Evolutionary conservation across 176 grass and related monocot species (phyloP).

Genomic region (Aegilops bicornis): DNA sequence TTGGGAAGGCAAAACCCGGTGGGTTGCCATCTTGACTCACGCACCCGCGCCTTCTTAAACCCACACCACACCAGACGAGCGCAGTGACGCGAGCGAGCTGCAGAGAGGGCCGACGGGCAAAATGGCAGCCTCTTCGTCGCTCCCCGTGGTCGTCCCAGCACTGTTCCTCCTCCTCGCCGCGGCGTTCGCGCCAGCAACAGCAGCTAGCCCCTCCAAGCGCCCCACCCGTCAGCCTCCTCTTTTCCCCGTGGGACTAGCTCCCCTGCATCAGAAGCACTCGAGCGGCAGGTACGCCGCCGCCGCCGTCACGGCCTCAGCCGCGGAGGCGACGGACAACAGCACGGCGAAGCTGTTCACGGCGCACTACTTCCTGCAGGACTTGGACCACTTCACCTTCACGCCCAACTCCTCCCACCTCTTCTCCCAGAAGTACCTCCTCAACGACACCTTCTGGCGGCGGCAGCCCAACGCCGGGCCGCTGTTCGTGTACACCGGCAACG

Average conservation of each 20-base stretch:
- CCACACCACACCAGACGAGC: not conserved
- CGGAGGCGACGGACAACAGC: not conserved
- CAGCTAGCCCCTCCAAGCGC: not conserved
- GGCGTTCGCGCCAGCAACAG: not conserved
- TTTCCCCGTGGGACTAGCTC: not conserved
- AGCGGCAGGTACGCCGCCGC: not conserved
- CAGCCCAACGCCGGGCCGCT: slow-evolving; percentile 44
- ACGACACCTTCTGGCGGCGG: slow-evolving; percentile 69
- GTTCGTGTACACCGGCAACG: slow-evolving; percentile 96
- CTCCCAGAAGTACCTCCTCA: slow-evolving; percentile 86
- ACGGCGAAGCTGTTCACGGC: slow-evolving; percentile 52
- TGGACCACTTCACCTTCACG: slow-evolving; percentile 98
- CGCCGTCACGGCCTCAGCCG: not conserved
- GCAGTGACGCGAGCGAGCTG: not conserved
- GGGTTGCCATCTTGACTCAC: no score
- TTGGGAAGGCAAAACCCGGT: no score
- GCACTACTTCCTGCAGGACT: slow-evolving; percentile 85
- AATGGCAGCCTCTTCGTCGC: slow-evolving; percentile 15
- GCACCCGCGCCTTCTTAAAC: not conserved
- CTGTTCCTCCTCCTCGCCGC: not conserved
- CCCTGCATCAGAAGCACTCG: not conserved
- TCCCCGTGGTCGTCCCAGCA: not conserved
- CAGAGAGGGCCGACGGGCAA: not conserved
- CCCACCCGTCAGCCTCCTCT: not conserved
- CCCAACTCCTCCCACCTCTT: slow-evolving; percentile 63